Conservation (phyloP, 768 basidiomycete species). For the Gyrodon lividus region DNA sequence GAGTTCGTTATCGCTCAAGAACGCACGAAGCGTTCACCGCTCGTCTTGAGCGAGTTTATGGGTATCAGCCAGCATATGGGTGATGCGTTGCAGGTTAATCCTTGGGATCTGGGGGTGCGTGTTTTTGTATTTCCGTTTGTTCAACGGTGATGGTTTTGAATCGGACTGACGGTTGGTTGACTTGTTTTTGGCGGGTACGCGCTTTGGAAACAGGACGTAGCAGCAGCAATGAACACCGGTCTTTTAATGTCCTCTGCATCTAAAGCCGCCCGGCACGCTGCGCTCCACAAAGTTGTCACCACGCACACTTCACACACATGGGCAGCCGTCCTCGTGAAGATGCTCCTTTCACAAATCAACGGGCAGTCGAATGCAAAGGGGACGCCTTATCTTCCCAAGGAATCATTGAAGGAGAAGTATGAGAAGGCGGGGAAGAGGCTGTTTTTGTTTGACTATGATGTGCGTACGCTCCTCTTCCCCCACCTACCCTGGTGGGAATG, state of each 20-base stretch:
- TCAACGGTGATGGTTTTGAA: neutral
- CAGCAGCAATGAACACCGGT: conserved; percentile 86
- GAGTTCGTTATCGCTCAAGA: conserved; percentile 96
- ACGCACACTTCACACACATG: conserved; percentile 95
- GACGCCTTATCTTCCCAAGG: conserved; percentile 79
- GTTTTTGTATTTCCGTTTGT: neutral
- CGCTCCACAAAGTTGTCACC: conserved; percentile 79
- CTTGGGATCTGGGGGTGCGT: conserved; percentile 89
- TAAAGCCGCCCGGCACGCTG: conserved; percentile 69
- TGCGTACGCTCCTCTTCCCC: conserved; percentile 37
- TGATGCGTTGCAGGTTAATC: conserved; percentile 88
- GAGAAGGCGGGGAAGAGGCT: conserved; percentile 73
- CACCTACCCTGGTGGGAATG: too few species aligned
- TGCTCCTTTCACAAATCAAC: conserved; percentile 80
- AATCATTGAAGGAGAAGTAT: conserved; percentile 60
- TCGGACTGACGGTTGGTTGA: neutral
- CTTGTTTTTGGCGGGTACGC: neutral
- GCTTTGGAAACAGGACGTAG: conserved; percentile 60
- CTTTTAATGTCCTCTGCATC: conserved; percentile 78
- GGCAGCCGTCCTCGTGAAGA: conserved; percentile 87
- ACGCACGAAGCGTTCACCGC: conserved; percentile 76
- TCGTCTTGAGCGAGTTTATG: conserved; percentile 96
- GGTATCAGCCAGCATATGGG: conserved; percentile 92
- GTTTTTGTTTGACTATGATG: conserved; percentile 96
- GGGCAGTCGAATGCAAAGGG: conserved; percentile 75